Base-by-base conservation (phyloP, 2,329 filamentous ascomycete species). In the Xylariaceae sp. region DNA sequence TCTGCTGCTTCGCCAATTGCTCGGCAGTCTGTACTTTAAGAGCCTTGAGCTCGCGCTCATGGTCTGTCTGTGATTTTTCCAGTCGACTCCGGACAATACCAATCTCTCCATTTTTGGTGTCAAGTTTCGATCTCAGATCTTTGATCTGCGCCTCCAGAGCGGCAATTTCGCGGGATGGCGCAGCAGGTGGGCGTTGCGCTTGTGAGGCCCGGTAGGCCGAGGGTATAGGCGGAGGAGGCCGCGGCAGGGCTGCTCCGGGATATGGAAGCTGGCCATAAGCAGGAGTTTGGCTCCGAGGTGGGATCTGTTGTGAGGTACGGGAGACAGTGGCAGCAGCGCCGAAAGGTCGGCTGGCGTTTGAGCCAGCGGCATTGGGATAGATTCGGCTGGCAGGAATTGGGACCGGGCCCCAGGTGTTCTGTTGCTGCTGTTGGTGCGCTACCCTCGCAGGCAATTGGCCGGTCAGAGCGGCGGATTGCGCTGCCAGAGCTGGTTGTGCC, bases 71-170 rank as follows among this genome's bases (percentile, higher is more conserved):
- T 0, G 76, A 71, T 59, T 82, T 85, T 44, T 85, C 79, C 38
- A 82, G 76, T 52, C 88, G 89, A 52, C 80, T 79, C 32, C 89
- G 81, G n/a, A 91, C 75, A 52, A 91, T 90, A 44, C 86, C 78
- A 27, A 83, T 83, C 64, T 91, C 87, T 44, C 89, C 89, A 15
- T 80, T 74, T 58, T 87, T 86, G 2, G 78, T 76, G 47, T 75
- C 75, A 14, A 86, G 74, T 44, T 83, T 80, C 6, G 76, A 69
- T 56, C 80, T 75, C 3, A 85, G 71, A 1, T 74, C 71, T 7
- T 70, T 68, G 32, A 84, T 67, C 35, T 78, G 75, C 30, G 78
- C 75, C 56, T 81, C 77, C 2, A 82, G 67, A 0, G 73, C 68
- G 3, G 73, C 65, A 6, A 77, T 51, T 22, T 76, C 65, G 51